Evolutionary conservation across 306 rosid genomes (phyloP), one percentile per base, ranked within the genome.

Genomic region (Glycine latifolia): DNA sequence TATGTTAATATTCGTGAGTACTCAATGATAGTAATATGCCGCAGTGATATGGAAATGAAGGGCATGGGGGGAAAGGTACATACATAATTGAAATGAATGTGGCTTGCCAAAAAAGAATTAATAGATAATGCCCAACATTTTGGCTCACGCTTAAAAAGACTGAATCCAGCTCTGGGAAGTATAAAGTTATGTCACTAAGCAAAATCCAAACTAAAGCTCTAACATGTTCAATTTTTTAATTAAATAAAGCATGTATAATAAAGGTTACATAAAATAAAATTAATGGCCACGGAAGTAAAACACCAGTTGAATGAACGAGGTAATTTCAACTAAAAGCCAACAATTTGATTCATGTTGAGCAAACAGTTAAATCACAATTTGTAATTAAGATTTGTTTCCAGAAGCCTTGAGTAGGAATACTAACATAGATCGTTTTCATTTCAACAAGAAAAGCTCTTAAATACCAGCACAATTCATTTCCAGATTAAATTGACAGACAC

Each of bases 401-500:
- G 35, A 65, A 65, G 37, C 59, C 74, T 44, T 26, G 47, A 20
- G 60, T 6, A 73, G 46, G 67, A 47, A 7, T 15, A 46, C 26
- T 16, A 10, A 44, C n/a, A 71, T 10, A 62, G 75, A 71, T 37
- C 75, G 35, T 35, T 71, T 65, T 3, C 13, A 12, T 73, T 62
- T 50, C 14, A 49, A 35, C 11, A 52, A 62, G 17, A 59, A 37
- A 33, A 61, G 33, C 54, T 62, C 67, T 62, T 62, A 46, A 7
- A 44, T n/a, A 65, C 7, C 69, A 5, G 33, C 63, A 55, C 37
- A 15, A 56, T 4, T 56, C 14, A 44, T 39, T 78, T 78, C 50
- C 52, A 79, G 59, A 72, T 16, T 73, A n/a, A 73, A 56, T 20
- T 84, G 43, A 47, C 14, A 46, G 65, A 76, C 43, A 16, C 69